A percentile compares a stretch with the other conserved stretches of the same genome.
Evolutionary conservation across 2,329 filamentous ascomycete species (phyloP).

Genomic region (Cordyceps fumosorosea): DNA sequence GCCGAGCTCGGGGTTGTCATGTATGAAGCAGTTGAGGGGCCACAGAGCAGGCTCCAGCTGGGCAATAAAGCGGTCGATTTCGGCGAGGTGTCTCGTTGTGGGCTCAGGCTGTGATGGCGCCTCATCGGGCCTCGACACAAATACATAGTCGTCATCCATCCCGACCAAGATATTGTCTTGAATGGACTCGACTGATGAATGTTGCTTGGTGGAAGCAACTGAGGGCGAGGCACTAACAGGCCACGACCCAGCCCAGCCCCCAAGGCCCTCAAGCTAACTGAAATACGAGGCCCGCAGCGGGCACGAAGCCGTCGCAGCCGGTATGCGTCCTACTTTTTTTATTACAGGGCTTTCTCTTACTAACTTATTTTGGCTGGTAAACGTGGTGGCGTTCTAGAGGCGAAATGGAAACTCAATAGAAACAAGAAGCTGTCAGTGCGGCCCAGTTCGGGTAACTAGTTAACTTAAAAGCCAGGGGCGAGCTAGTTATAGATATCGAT

Average conservation of each 20-base stretch:
- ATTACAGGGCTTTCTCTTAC: not conserved
- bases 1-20: conserved; percentile 37
- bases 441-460: not conserved
- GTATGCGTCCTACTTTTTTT: not conserved
- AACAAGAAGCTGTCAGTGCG: not conserved
- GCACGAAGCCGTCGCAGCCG: not conserved
- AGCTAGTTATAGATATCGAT: not conserved
- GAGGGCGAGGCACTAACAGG: not conserved
- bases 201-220: not conserved
- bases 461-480: not conserved
- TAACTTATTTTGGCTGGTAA: not conserved
- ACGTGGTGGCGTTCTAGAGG: not conserved
- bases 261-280: not conserved
- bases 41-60: conserved; percentile 22
- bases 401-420: not conserved
- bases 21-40: conserved; percentile 33
- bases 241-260: not conserved
- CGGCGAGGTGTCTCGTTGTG: conserved; percentile 17
- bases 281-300: not conserved
- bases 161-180: not conserved
- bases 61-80: conserved; percentile 24
- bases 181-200: not conserved
- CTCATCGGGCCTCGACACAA: conserved; percentile 8
- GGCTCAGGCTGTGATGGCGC: not conserved
- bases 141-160: conserved; percentile 13